A percentile compares a stretch with the other conserved stretches of the same genome.
Conservation (phyloP, 148 eudicot genomes). For the Cornus suecica region DNA sequence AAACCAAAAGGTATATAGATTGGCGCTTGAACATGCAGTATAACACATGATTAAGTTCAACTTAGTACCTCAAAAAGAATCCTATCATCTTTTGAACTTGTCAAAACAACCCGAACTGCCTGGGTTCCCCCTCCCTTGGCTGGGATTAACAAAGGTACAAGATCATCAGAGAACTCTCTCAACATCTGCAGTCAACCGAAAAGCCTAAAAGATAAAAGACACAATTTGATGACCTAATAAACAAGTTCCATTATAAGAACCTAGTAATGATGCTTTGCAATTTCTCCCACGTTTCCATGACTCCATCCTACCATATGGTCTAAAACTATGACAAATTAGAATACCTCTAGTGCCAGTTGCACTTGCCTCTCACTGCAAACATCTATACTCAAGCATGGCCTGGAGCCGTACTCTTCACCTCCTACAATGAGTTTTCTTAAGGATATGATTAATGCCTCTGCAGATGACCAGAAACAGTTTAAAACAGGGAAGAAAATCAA, state of each 20-base stretch:
- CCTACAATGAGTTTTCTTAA: slow-evolving; percentile 68
- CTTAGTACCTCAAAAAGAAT: slow-evolving; percentile 54
- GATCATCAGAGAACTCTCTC: slow-evolving; percentile 49
- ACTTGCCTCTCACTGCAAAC: slow-evolving; percentile 96
- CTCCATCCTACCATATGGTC: background rate
- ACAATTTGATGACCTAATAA: slow-evolving; percentile 1
- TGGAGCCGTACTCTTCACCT: slow-evolving; percentile 65
- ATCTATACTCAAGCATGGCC: slow-evolving; percentile 75
- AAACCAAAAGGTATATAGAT: slow-evolving; percentile 2
- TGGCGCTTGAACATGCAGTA: background rate
- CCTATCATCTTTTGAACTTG: slow-evolving; percentile 81
- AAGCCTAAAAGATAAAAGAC: slow-evolving; percentile 2
- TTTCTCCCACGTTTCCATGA: background rate
- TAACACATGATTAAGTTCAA: background rate
- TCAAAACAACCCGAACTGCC: slow-evolving; percentile 71
- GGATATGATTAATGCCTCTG: slow-evolving; percentile 66
- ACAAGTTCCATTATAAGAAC: background rate
- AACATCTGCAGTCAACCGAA: slow-evolving; percentile 46
- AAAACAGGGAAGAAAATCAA: slow-evolving; percentile 13
- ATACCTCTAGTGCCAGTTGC: slow-evolving; percentile 76
- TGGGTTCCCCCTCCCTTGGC: slow-evolving; percentile 60
- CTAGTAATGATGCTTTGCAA: background rate
- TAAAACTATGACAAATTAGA: slow-evolving; percentile 2
- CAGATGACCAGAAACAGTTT: slow-evolving; percentile 21
- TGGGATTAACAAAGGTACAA: slow-evolving; percentile 65